Evolutionary conservation across 768 basidiomycete genomes (phyloP), one percentile per base, ranked within the genome.

Genomic region (Gloeostereum incarnatum): DNA sequence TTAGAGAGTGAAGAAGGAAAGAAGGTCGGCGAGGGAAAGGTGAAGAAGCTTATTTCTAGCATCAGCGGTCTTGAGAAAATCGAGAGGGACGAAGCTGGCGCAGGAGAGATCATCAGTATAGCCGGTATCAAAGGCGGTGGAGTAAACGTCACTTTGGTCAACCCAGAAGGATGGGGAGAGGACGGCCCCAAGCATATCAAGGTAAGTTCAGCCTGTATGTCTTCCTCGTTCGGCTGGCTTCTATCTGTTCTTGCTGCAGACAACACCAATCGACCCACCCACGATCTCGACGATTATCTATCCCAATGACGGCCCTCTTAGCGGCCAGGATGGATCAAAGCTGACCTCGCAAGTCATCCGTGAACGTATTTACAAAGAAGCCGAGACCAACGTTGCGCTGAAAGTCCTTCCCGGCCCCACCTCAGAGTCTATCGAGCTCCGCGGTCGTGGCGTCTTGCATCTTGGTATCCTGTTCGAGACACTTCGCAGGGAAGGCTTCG

Each of bases 391-490:
- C 40, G 68, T 70, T 34, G 68, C 68, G 0, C 53, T 72, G n/a
- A 60, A 57, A 24, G 65, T 72, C 34, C 57, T 72, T 5, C 69
- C 69, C 0, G 68, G 68, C 2, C 68, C 68, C 1, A 69, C 68
- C 6, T 65, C 67, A 21, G 69, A 72, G 42, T 66, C 66, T 2
- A 55, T 72, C 22, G 69, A 70, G 49, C 57, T 72, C 1, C 65
- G 68, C 20, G 69, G 69, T 1, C 56, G 68, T 7, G 69, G 68
- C 19, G 68, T 72, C 19, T 57, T 70, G 7, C 68, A 70, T 42
- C 63, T 72, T n/a, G 68, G 69, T 13, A 67, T 72, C 18, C 60
- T 72, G 1, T 60, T 72, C 27, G 69, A 72, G 46, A 69, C 61
- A 0, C 56, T 72, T 6, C 65, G 69, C 9, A 52, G 68, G 4